Evolutionary conservation across 2,329 filamentous ascomycete genomes (phyloP).

Genomic region (Fusarium bulbicola): DNA sequence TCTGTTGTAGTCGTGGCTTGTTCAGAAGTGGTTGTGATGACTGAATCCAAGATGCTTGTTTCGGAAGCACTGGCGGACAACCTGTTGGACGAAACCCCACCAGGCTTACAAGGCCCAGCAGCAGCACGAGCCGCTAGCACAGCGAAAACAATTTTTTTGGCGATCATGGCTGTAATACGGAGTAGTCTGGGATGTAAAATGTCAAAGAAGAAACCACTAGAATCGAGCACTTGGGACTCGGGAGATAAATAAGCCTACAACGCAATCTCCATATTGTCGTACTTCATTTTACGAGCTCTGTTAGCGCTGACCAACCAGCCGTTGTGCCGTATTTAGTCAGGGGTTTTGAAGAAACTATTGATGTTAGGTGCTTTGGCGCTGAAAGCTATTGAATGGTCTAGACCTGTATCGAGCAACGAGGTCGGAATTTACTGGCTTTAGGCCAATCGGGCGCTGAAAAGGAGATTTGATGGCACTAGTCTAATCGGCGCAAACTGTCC

Average conservation of each 20-base stretch:
- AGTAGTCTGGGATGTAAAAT: not conserved
- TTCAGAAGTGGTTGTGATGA: not conserved
- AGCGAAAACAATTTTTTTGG: not conserved
- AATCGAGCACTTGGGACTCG: no score
- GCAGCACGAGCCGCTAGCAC: not conserved
- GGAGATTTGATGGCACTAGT: not conserved
- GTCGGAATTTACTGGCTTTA: not conserved
- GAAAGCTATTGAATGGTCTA: not conserved
- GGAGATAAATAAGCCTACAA: not conserved
- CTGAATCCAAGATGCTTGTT: not conserved
- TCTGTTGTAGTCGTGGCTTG: not conserved
- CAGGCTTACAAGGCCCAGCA: constrained; percentile 2
- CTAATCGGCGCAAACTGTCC: not conserved
- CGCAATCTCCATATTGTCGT: no score
- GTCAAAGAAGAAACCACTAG: not conserved
- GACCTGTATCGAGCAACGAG: not conserved
- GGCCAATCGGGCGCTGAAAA: not conserved
- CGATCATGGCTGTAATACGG: not conserved
- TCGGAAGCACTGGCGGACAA: not conserved
- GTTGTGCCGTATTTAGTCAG: not conserved
- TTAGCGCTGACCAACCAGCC: not conserved
- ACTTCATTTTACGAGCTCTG: not conserved
- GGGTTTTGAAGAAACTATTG: not conserved
- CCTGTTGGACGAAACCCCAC: not conserved
- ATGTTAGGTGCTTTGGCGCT: not conserved